A percentile compares a stretch with the other conserved stretches of the same genome.
phyloP scores from a whole-genome alignment of 129 eudicot species.

The Logfia minima region DNA sequence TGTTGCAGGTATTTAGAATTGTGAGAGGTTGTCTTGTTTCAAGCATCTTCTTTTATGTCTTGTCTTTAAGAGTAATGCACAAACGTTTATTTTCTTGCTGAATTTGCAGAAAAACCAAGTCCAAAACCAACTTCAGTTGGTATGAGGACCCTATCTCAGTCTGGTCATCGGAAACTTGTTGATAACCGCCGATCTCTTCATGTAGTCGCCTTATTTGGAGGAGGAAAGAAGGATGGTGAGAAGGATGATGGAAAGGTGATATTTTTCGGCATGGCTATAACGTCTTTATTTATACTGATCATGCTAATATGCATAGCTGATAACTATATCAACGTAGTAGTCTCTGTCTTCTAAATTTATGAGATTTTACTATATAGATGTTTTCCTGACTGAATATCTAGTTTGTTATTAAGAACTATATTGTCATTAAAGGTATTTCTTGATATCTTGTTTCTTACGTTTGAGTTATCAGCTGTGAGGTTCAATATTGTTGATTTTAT shows the following conservation, averaged over 20 bases:
- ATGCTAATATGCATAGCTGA: background rate
- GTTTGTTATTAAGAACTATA: background rate
- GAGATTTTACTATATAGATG: background rate
- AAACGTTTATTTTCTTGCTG: constrained; percentile 18
- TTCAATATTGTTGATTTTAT: constrained; percentile 5
- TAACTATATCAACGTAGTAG: background rate
- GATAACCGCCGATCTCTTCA: constrained; percentile 50
- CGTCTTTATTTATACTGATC: background rate
- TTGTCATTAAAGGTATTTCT: background rate
- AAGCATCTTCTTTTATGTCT: constrained; percentile 12
- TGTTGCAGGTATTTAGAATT: background rate
- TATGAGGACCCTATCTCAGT: constrained; percentile 36
- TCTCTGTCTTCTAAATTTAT: background rate
- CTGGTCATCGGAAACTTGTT: constrained; percentile 29
- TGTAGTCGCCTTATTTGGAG: constrained; percentile 71
- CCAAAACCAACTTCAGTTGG: constrained; percentile 39
- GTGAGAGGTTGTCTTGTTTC: background rate
- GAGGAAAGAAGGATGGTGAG: constrained; percentile 77
- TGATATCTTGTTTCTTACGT: constrained; percentile 8
- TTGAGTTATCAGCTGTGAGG: background rate
- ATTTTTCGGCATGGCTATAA: constrained; percentile 19
- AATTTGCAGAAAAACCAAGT: constrained; percentile 46
- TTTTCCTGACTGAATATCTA: background rate
- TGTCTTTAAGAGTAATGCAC: background rate
- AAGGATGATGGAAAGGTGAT: constrained; percentile 64